phyloP scores from a whole-genome alignment of 202 grass and related monocot genomes.

The Digitaria exilis region DNA sequence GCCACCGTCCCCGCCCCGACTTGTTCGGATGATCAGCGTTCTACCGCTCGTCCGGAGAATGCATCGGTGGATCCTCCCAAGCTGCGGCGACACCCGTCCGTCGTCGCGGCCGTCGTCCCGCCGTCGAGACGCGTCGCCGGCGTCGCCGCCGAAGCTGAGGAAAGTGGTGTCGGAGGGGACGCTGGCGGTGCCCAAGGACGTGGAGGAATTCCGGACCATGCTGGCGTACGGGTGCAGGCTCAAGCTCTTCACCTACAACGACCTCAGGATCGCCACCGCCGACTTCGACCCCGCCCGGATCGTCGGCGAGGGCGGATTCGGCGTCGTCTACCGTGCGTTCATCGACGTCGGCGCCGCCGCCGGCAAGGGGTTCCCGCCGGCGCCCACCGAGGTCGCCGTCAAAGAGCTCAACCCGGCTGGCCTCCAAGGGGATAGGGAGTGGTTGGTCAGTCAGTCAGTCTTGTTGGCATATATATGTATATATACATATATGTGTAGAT shows the following conservation, averaged over 20 bases:
- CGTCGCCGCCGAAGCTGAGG: slow-evolving; percentile 23
- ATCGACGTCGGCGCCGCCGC: slow-evolving; percentile 37
- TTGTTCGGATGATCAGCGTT: background rate
- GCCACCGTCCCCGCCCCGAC: slow-evolving; percentile 30
- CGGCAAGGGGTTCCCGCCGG: slow-evolving; percentile 28
- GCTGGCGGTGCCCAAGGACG: slow-evolving; percentile 59
- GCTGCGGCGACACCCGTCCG: slow-evolving; percentile 51
- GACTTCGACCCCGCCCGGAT: slow-evolving; percentile 55
- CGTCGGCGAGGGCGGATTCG: slow-evolving; percentile 82
- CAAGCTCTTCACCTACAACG: slow-evolving; percentile 60
- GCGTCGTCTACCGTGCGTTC: slow-evolving; percentile 63
- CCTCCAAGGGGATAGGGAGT: slow-evolving; percentile 81
- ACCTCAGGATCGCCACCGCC: slow-evolving; percentile 59
- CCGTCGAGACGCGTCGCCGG: too few species aligned
- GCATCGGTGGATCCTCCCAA: slow-evolving; percentile 52
- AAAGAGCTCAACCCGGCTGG: slow-evolving; percentile 71
- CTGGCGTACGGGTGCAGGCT: slow-evolving; percentile 51
- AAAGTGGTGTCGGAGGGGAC: slow-evolving; percentile 44
- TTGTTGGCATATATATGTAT: too few species aligned
- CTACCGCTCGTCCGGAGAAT: slow-evolving; percentile 7
- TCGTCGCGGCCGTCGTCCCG: background rate
- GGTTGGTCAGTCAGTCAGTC: slow-evolving; percentile 57
- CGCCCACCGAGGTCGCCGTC: slow-evolving; percentile 51
- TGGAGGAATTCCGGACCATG: slow-evolving; percentile 70
- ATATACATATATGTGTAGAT: too few species aligned